Evolutionary conservation across 768 basidiomycete genomes (phyloP).

Genomic region (Leucogyrophana mollusca): DNA sequence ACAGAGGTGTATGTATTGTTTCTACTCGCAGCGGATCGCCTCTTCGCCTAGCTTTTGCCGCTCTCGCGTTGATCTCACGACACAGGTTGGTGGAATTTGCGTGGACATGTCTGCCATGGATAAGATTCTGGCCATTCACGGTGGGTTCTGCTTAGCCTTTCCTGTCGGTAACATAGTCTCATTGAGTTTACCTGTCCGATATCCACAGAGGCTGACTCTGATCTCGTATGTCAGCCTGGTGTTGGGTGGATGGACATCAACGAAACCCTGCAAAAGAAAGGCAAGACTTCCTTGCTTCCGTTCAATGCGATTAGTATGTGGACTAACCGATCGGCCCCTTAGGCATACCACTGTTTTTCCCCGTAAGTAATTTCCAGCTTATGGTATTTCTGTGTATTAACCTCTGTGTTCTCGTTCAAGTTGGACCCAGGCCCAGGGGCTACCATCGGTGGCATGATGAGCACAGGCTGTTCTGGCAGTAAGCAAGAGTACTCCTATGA

Average conservation of each 20-base stretch:
- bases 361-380: constrained; percentile 40
- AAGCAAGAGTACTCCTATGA: constrained; percentile 24
- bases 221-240: constrained; percentile 75
- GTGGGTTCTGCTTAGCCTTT: constrained; percentile 31
- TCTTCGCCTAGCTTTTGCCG: not conserved
- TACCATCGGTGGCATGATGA: constrained; percentile 84
- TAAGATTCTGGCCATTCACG: constrained; percentile 70
- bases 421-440: constrained; percentile 78
- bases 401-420: constrained; percentile 30
- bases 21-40: not conserved
- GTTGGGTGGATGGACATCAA: constrained; percentile 73
- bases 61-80: not conserved
- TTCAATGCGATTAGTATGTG: not conserved
- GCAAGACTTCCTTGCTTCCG: constrained; percentile 21
- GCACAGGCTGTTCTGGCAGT: constrained; percentile 87
- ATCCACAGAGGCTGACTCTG: constrained; percentile 59
- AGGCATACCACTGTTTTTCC: constrained; percentile 83
- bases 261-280: constrained; percentile 60
- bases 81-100: constrained; percentile 63
- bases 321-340: not conserved
- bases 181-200: not conserved
- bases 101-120: constrained; percentile 81
- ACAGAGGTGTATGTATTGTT: constrained; percentile 49
- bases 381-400: not conserved
- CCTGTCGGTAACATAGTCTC: not conserved